Percentiles rank a stretch among this genome's conserved stretches.
phyloP scores from a whole-genome alignment of 495 filamentous ascomycete genomes.

The Lindgomyces ingoldianus region DNA sequence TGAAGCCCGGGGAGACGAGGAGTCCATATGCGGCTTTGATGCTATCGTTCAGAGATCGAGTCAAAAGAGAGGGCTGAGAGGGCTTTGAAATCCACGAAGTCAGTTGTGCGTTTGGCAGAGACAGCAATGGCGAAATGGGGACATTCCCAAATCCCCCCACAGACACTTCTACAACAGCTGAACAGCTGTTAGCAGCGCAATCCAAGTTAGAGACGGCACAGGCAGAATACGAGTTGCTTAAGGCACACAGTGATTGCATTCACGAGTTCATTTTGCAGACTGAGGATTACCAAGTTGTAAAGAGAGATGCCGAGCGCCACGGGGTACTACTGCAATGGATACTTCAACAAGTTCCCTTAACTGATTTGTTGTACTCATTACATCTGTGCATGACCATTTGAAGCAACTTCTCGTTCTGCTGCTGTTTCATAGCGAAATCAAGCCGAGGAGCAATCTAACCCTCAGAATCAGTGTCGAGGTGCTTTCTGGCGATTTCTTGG shows the following conservation, averaged over 20 bases:
- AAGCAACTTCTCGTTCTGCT: slow-evolving; percentile 15
- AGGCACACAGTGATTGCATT: not conserved
- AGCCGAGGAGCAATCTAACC: slow-evolving; percentile 45
- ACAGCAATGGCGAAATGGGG: not conserved
- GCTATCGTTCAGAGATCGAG: not conserved
- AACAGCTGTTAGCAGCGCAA: not conserved
- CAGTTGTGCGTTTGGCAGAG: not conserved
- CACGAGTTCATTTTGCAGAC: not conserved
- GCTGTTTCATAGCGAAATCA: slow-evolving; percentile 40
- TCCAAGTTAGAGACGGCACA: not conserved
- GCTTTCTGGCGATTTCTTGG: slow-evolving; percentile 41
- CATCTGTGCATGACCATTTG: slow-evolving; percentile 43
- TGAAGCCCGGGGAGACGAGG: slow-evolving; percentile 4
- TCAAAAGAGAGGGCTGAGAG: not conserved
- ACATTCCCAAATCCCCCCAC: not conserved
- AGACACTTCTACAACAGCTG: not conserved
- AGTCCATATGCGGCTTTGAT: not conserved
- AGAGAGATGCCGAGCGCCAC: not conserved
- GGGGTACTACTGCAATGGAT: not conserved
- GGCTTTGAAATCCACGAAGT: not conserved
- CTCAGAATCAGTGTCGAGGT: slow-evolving; percentile 47
- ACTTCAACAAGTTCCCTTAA: slow-evolving; percentile 1
- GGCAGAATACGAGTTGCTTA: not conserved
- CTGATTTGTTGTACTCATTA: slow-evolving; percentile 30
- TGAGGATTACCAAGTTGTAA: not conserved